Evolutionary conservation across 208 protist species (phyloP).

Genomic region (Acanthamoeba sp.): DNA sequence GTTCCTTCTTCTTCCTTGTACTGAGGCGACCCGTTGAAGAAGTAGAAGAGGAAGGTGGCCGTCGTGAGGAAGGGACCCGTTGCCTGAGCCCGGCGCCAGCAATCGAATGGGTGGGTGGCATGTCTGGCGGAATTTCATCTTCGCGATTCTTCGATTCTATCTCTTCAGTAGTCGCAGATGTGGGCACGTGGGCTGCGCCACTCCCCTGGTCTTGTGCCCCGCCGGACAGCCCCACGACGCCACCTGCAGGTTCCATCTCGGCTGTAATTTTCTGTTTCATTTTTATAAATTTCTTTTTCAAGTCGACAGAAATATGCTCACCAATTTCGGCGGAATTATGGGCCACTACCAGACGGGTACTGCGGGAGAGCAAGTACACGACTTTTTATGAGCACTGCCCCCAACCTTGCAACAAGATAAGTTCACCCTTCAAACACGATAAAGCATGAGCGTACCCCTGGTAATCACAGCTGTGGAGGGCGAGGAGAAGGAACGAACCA

Average conservation of each 20-base stretch:
- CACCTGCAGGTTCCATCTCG: too few species aligned
- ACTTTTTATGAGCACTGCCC: too few species aligned
- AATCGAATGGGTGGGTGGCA: too few species aligned
- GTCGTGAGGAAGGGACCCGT: too few species aligned
- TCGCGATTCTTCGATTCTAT: too few species aligned
- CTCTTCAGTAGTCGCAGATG: too few species aligned
- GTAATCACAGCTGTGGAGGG: not conserved
- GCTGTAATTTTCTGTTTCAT: not conserved
- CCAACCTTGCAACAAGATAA: too few species aligned
- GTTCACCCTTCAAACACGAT: not conserved
- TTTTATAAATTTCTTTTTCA: not conserved
- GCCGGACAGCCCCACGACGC: too few species aligned
- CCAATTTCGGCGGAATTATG: not conserved
- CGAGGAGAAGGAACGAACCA: not conserved
- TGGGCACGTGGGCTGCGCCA: too few species aligned
- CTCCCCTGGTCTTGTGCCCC: too few species aligned
- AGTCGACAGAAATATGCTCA: not conserved
- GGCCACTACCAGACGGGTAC: too few species aligned
- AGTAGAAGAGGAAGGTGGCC: not conserved
- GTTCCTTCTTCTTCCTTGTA: not conserved
- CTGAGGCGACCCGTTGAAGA: not conserved
- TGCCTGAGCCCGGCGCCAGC: not conserved
- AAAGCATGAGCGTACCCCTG: slow-evolving; percentile 20
- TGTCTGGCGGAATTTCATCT: too few species aligned
- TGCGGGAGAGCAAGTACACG: not conserved